Conservation (phyloP, 2,329 filamentous ascomycete species). For the Colletotrichum sp. region DNA sequence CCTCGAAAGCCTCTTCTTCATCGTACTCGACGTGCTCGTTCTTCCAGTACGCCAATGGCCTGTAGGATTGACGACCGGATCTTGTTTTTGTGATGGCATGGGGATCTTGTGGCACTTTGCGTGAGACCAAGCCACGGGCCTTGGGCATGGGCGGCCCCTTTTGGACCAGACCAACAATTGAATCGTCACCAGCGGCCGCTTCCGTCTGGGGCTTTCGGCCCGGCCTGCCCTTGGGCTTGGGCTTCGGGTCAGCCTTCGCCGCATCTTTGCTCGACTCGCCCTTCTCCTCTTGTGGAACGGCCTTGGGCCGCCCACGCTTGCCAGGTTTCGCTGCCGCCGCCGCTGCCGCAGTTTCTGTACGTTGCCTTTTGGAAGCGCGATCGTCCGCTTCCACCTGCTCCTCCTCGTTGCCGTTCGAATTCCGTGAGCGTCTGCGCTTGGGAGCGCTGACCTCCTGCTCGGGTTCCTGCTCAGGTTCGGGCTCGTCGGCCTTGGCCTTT, state of each 20-base stretch:
- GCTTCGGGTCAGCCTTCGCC: conserved; percentile 25
- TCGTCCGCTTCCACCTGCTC: conserved; percentile 20
- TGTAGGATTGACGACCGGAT: conserved; percentile 78
- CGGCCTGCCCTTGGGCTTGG: conserved; percentile 29
- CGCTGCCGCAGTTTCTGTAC: conserved; percentile 20
- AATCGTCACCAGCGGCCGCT: conserved; percentile 48
- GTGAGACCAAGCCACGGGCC: conserved; percentile 58
- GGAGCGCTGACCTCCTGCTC: background rate
- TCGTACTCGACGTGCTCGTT: conserved; percentile 80
- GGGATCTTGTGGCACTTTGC: conserved; percentile 51
- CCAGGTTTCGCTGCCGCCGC: conserved; percentile 3
- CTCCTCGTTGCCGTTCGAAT: conserved; percentile 1
- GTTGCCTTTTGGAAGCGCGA: conserved; percentile 20
- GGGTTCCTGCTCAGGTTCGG: background rate
- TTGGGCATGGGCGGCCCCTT: conserved; percentile 62
- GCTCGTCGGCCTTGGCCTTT: conserved; percentile 14
- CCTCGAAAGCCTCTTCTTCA: conserved; percentile 56
- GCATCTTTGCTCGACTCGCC: conserved; percentile 14
- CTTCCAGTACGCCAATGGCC: conserved; percentile 84
- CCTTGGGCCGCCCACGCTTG: conserved; percentile 28
- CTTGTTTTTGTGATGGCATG: conserved; percentile 66
- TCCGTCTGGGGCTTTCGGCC: conserved; percentile 40
- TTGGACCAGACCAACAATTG: conserved; percentile 50
- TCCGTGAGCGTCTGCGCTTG: conserved; percentile 21
- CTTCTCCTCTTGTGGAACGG: conserved; percentile 20